Base-by-base conservation (phyloP, 2,329 filamentous ascomycete genomes). In the Pseudocercospora crystallina region DNA sequence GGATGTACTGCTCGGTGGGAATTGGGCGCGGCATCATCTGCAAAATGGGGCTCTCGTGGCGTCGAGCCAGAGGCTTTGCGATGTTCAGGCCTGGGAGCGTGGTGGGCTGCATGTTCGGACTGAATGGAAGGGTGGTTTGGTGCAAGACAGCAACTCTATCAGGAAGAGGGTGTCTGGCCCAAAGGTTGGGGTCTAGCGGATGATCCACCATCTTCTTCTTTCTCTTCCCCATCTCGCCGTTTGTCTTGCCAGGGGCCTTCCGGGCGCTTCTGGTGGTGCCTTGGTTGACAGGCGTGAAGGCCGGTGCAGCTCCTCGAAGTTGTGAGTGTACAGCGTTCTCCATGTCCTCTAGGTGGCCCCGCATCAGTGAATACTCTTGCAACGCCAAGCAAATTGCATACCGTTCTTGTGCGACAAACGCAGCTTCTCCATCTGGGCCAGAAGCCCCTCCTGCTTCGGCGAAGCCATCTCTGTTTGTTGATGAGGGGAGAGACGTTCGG, bases 1-100 rank as follows among this genome's bases (percentile, higher is more conserved):
- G 33, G 5, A 60, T 33, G 53, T 67, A 68, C 2, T 41, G 13
- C 11, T 39, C 7, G 2, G 58, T 57, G 11, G 63, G 64, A 26
- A 38, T 32, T 5, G 64, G 65, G n/a, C 56, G 51, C 12, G 49
- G 37, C 14, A 65, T 52, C 20, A 59, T 20, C 5, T 58, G 17
- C 26, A 45, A 5, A 29, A 43, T 44, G 15, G 29, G 49, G 31
- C 20, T 33, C 9, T 33, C 31, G 37, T 17, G n/a, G 37, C 41
- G 12, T 35, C 40, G 45, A 14, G 29, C 26, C 32, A 17, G 40
- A 29, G 45, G 29, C 5, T n/a, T 45, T 13, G 11, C 11, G 20
- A 26, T 26, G 20, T 26, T 26, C 4, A 26, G 20, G 20, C 20
- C 20, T 26, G 20, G 20, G 20, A 26, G 20, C 7, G 20, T 7